Evolutionary conservation across 768 basidiomycete species (phyloP), one percentile per base, ranked within the genome.

Genomic region (Lactarius deliciosus): DNA sequence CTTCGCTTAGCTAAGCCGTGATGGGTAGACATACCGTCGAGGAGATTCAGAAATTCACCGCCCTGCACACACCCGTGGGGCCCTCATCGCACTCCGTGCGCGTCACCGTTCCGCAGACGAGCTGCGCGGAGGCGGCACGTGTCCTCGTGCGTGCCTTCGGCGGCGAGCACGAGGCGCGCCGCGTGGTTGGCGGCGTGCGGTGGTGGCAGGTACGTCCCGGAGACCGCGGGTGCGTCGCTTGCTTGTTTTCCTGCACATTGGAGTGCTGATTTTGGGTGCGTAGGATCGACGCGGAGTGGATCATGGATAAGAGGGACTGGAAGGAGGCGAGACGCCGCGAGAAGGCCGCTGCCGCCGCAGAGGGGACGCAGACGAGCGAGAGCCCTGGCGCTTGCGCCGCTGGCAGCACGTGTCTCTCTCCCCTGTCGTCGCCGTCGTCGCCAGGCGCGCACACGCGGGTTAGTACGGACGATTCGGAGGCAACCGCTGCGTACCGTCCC

Each of bases 141-240:
- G 77, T 85, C 68, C 81, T 98, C 58, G 86, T 95, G 58, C 79
- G 85, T 66, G 92, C 86, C 3, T 80, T 97, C 5, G 95, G 95
- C 1, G 95, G 96, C 16, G 89, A 91, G 72, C 84, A 88, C 55
- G 81, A 84, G 15, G 84, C 82, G 53, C 83, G 85, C 69, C 82
- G 82, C 50, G 74, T 93, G 36, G 86, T 94, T 5, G 96, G 96
- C 10, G 96, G 96, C 2, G 85, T 86, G 4, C 94, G 94, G 74
- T 98, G 96, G 95, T 98, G 96, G 96, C 96, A 97, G 77, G 93
- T 96, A 34, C 87, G 96, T 38, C 30, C 41, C 50, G 88, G 90
- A 15, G 74, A 92, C 55, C 77, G 84, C 60, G 95, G 94, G 94
- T 86, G 78, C 75, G 77, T 78, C 72, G 74, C 71, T 22, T 74